Evolutionary conservation across 495 filamentous ascomycete species (phyloP).

Genomic region (Penicillium salamii): DNA sequence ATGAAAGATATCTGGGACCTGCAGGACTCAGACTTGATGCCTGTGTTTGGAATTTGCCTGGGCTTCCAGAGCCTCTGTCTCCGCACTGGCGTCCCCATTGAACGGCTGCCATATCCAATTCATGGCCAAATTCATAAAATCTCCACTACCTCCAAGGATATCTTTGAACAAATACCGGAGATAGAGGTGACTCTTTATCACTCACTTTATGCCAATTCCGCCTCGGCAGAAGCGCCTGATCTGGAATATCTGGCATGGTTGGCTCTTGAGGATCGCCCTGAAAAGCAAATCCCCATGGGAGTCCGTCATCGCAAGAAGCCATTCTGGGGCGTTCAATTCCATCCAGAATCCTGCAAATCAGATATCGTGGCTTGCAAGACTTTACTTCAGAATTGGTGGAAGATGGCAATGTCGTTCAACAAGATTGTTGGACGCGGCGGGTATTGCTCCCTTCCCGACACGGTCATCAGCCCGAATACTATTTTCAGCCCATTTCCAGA

Average conservation of each 20-base stretch:
- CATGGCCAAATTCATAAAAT: constrained; percentile 78
- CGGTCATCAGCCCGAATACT: constrained; percentile 22
- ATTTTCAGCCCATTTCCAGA: constrained; percentile 25
- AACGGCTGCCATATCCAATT: constrained; percentile 61
- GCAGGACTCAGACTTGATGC: constrained; percentile 53
- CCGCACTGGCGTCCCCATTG: constrained; percentile 62
- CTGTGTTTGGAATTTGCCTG: constrained; percentile 85
- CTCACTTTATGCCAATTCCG: constrained; percentile 67
- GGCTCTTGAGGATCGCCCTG: constrained; percentile 16
- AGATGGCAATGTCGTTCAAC: constrained; percentile 35
- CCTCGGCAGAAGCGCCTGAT: constrained; percentile 6
- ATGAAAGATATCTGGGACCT: constrained; percentile 77
- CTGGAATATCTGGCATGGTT: constrained; percentile 41
- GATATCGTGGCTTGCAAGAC: constrained; percentile 57
- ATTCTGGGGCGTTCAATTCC: constrained; percentile 91
- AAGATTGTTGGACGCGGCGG: constrained; percentile 32
- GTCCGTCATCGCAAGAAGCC: constrained; percentile 67
- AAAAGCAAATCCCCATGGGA: constrained; percentile 66
- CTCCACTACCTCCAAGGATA: constrained; percentile 43
- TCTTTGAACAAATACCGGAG: constrained; percentile 54
- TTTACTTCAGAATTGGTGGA: constrained; percentile 78
- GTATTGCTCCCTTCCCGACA: constrained; percentile 22
- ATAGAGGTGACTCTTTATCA: constrained; percentile 84
- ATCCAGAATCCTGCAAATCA: constrained; percentile 92
- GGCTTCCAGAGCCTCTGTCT: constrained; percentile 84